Conservation (phyloP, 192 early-diverging fungal species). For the Ambispora gerdemannii region DNA sequence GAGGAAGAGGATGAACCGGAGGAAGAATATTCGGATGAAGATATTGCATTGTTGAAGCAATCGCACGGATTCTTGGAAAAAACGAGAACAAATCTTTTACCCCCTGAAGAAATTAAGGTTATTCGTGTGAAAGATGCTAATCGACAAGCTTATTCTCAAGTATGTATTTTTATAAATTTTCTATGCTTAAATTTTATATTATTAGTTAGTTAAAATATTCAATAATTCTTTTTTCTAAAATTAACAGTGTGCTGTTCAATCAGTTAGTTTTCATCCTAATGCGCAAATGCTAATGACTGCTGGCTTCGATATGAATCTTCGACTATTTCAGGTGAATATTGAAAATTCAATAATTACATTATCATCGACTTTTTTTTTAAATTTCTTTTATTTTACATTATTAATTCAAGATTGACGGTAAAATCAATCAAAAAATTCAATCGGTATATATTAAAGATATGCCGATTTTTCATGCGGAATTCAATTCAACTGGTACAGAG, state of each 20-base stretch:
- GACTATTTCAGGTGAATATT: constrained; percentile 68
- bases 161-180: constrained; percentile 27
- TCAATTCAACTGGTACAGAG: constrained; percentile 71
- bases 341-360: neutral
- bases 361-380: neutral
- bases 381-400: constrained; percentile 10
- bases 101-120: constrained; percentile 57
- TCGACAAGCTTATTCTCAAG: constrained; percentile 60
- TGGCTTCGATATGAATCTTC: constrained; percentile 83
- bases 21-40: constrained; percentile 47
- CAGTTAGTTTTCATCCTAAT: constrained; percentile 84
- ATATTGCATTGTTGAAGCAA: constrained; percentile 38
- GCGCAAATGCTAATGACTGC: constrained; percentile 84
- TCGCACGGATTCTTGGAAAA: constrained; percentile 27
- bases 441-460: constrained; percentile 85
- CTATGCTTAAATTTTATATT: neutral
- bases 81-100: constrained; percentile 34
- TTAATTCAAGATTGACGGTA: constrained; percentile 73
- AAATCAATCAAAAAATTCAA: constrained; percentile 89
- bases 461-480: constrained; percentile 73
- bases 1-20: constrained; percentile 34
- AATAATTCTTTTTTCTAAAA: constrained; percentile 23
- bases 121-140: constrained; percentile 77
- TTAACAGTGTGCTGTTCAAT: constrained; percentile 60
- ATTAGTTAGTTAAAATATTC: neutral